Conservation (phyloP, 768 basidiomycete species). For the Leccinum obscurum region DNA sequence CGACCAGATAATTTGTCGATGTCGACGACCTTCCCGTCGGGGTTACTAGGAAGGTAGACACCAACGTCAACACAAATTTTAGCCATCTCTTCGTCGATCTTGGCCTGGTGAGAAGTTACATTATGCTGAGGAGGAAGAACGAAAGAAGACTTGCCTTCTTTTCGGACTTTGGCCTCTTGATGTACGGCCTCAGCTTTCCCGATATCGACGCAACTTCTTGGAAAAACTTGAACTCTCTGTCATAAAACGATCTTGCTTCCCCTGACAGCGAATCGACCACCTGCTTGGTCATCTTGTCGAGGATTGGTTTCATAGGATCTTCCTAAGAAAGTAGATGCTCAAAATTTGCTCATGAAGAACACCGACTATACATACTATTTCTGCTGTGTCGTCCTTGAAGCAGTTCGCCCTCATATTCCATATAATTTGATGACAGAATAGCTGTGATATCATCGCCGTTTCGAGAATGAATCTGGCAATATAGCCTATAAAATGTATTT, state of each 20-base stretch:
- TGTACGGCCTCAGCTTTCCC: conserved; percentile 93
- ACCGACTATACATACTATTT: conserved; percentile 54
- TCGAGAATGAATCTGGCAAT: conserved; percentile 95
- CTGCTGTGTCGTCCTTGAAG: conserved; percentile 87
- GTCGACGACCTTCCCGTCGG: conserved; percentile 95
- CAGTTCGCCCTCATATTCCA: conserved; percentile 99
- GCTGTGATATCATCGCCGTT: conserved; percentile 93
- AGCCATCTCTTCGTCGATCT: conserved; percentile 99
- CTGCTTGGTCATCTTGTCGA: conserved; percentile 81
- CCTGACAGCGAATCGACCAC: conserved; percentile 88
- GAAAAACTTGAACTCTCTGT: conserved; percentile 95
- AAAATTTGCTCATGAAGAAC: neutral
- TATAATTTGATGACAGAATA: conserved; percentile 99
- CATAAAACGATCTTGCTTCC: conserved; percentile 85
- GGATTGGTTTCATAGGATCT: conserved; percentile 93
- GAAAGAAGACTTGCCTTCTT: conserved; percentile 68
- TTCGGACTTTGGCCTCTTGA: conserved; percentile 93
- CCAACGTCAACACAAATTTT: conserved; percentile 93
- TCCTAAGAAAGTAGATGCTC: conserved; percentile 49
- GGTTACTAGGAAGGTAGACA: conserved; percentile 96
- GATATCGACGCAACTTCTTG: conserved; percentile 97
- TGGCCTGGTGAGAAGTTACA: conserved; percentile 56
- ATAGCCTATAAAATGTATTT: conserved; percentile 59
- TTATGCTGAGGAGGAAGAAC: neutral
- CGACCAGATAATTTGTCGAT: conserved; percentile 96